These are phyloP conservation scores for Santalum album DNA, from an alignment of 164 flowering plant species.

Conservation along the genomic window DNA sequence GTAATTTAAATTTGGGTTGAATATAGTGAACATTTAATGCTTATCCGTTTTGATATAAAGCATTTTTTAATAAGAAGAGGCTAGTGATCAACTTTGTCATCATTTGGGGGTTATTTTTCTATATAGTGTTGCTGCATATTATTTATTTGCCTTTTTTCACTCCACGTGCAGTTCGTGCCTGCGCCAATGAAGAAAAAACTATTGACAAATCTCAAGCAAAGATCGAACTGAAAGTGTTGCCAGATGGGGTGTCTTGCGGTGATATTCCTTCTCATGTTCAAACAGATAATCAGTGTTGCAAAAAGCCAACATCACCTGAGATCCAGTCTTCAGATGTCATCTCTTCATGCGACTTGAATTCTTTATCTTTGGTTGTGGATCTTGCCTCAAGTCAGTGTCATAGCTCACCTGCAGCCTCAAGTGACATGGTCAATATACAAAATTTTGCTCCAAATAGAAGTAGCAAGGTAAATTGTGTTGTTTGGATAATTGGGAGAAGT, in stretches of 20 bases:
- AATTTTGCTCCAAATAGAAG: conserved; percentile 19
- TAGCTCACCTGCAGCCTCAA: conserved; percentile 21
- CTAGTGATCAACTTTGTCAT: too few species aligned
- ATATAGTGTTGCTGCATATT: too few species aligned
- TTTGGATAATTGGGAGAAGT: too few species aligned
- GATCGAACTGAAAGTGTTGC: conserved; percentile 7
- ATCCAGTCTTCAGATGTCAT: conserved; percentile 10
- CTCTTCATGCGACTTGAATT: conserved; percentile 16
- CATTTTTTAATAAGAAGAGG: too few species aligned
- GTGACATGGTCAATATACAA: conserved; percentile 19
- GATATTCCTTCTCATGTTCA: conserved; percentile 15
- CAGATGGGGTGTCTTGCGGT: conserved; percentile 15
- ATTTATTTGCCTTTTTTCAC: too few species aligned
- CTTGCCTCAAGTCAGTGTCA: conserved; percentile 15
- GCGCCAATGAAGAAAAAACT: conserved; percentile 12
- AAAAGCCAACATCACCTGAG: conserved; percentile 16
- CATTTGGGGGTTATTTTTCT: too few species aligned
- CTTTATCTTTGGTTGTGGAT: conserved; percentile 17
- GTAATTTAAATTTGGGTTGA: too few species aligned
- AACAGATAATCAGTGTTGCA: conserved; percentile 17
- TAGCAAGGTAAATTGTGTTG: conserved; percentile 50
- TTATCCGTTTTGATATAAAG: too few species aligned
- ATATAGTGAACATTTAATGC: too few species aligned
- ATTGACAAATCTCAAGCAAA: conserved; percentile 15
- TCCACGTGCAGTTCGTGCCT: conserved; percentile 26